These are phyloP conservation scores for Rhodotorula sp. DNA, from an alignment of 1,284 basidiomycete genomes.

Conservation along the genomic window DNA sequence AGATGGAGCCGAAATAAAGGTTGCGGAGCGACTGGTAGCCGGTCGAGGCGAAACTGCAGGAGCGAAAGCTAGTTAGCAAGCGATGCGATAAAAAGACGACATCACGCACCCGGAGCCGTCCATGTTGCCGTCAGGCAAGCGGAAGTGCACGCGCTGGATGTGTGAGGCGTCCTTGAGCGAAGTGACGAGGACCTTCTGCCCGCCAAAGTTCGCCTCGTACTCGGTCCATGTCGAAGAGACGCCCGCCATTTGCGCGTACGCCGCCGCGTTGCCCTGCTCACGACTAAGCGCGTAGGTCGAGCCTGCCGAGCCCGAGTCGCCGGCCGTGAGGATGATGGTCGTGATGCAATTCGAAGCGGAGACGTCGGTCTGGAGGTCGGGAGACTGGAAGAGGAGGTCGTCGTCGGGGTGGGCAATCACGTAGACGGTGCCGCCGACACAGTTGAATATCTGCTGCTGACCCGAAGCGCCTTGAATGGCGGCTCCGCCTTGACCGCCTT, in stretches of 20 bases:
- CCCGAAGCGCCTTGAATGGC: too few species aligned
- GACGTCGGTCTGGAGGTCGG: constrained; percentile 27
- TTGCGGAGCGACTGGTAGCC: constrained; percentile 39
- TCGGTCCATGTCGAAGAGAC: constrained; percentile 35
- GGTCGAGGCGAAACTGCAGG: constrained; percentile 20
- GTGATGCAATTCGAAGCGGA: constrained; percentile 21
- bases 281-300: constrained; percentile 29
- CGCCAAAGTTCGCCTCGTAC: constrained; percentile 26
- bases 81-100: background rate
- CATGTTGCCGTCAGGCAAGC: constrained; percentile 43
- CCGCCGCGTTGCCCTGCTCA: constrained; percentile 42
- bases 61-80: background rate
- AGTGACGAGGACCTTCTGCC: constrained; percentile 38
- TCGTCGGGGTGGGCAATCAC: constrained; percentile 43
- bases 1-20: constrained; percentile 44
- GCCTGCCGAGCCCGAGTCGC: constrained; percentile 40
- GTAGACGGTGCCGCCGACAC: constrained; percentile 22
- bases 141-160: constrained; percentile 41
- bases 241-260: constrained; percentile 38
- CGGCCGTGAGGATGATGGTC: constrained; percentile 37
- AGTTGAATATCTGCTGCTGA: constrained; percentile 33
- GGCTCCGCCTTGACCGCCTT: too few species aligned
- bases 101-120: background rate
- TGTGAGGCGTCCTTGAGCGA: constrained; percentile 35
- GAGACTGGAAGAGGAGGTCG: constrained; percentile 40